A percentile compares a stretch with the other conserved stretches of the same genome.
Conservation (phyloP, 306 rosid genomes). For the Malus orientalis region DNA sequence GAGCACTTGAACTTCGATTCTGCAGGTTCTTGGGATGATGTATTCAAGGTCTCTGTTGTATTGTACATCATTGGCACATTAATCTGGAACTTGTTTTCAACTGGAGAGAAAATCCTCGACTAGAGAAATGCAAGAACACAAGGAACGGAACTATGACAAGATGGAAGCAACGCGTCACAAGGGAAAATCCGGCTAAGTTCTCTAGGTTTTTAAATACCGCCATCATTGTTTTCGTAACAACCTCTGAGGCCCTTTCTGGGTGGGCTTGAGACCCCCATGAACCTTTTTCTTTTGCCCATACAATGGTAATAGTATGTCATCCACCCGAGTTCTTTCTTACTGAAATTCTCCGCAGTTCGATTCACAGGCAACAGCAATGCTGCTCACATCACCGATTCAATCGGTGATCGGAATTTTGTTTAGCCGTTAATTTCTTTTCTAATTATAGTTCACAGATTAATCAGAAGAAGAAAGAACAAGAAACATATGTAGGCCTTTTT, state of each 20-base stretch:
- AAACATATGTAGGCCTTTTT: neutral
- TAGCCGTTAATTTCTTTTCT: neutral
- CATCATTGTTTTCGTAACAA: conserved; percentile 24
- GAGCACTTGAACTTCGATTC: neutral
- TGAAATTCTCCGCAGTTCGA: neutral
- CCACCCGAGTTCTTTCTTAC: neutral
- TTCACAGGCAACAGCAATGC: neutral
- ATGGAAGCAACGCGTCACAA: conserved; percentile 21
- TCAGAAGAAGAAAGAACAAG: neutral
- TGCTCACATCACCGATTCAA: neutral
- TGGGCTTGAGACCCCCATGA: conserved; percentile 20
- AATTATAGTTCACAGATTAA: neutral
- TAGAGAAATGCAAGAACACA: conserved; percentile 17
- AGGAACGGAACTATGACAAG: conserved; percentile 1
- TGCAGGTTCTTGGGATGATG: conserved; percentile 94
- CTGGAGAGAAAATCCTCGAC: conserved; percentile 81
- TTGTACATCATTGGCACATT: conserved; percentile 74
- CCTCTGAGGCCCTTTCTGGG: conserved; percentile 33
- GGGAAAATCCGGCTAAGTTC: conserved; percentile 3
- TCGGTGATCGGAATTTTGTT: neutral
- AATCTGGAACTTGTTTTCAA: conserved; percentile 77
- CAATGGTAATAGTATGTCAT: neutral
- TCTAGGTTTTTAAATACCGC: conserved; percentile 3
- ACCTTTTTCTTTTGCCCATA: conserved; percentile 1
- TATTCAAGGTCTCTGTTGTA: conserved; percentile 77